Base-by-base conservation (phyloP, 164 flowering plant species). In the Cinnamomum micranthum region DNA sequence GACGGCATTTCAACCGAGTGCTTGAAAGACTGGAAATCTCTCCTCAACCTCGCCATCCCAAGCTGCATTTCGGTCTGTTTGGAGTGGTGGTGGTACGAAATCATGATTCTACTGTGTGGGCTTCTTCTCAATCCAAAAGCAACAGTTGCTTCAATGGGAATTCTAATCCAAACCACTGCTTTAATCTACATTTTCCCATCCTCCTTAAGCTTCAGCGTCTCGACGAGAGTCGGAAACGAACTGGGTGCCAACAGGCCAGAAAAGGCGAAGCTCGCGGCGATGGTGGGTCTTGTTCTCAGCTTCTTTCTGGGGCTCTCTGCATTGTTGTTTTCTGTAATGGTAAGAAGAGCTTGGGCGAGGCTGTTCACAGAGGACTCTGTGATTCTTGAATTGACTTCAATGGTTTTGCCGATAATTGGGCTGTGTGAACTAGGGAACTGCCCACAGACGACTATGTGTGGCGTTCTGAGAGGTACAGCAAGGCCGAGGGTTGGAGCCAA, bases 71-170 rank as follows among this genome's bases (percentile, higher is more conserved):
- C 92, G 0, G 97, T 91, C 15, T 91, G 97, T 71, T 73, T 91
- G 13, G 97, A 91, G 76, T 91, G 97, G 97, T 91, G 96, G 96
- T 91, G 96, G 96, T 91, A 91, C 67, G 96, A 91, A 70, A 86
- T 91, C 84, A 91, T 89, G 92, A 90, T 91, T 51, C 59, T 92
- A 33, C 79, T 92, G 0, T 89, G 94, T 58, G 97, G 97, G 58
- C 31, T 90, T 51, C 77, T 92, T 19, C 0, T 83, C 1, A 89
- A 92, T 75, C 94, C 97, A 0, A 70, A 70, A 70, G 89, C 97
- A 12, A 85, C 92, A 0, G 93, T 92, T 19, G 97, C 94, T 20
- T 90, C 97, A 9, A 92, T 90, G 94, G 97, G 97, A 7, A 84
- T 92, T 19, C 73, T 92, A 71, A 90, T 92, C 19, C 97, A 92